A percentile compares a stretch with the other conserved stretches of the same genome.
Evolutionary conservation across 2,329 filamentous ascomycete genomes (phyloP).

Genomic region (Cryphonectria carpinicola): DNA sequence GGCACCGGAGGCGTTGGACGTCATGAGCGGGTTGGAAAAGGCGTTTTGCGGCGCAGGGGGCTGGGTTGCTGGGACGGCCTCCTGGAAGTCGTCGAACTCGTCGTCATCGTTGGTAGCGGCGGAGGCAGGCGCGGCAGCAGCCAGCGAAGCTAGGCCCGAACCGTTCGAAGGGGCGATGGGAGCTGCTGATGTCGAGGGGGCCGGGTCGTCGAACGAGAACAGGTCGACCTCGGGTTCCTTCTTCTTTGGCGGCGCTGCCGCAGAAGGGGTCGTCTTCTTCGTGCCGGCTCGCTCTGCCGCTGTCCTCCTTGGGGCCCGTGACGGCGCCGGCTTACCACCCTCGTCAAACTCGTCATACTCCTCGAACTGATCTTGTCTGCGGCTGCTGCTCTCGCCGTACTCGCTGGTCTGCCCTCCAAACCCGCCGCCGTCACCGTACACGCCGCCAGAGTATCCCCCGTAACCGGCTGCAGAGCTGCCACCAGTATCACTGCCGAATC

Average conservation of each 20-base stretch:
- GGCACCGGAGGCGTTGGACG: constrained; percentile 58
- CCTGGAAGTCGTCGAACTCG: constrained; percentile 98
- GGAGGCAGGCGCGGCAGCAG: constrained; percentile 35
- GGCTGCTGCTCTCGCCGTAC: constrained; percentile 66
- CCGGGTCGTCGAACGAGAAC: constrained; percentile 86
- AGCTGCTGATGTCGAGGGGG: constrained; percentile 51
- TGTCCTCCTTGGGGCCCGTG: constrained; percentile 44
- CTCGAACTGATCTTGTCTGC: constrained; percentile 76
- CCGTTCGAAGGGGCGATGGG: constrained; percentile 51
- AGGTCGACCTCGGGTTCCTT: constrained; percentile 91
- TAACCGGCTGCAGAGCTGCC: constrained; percentile 67
- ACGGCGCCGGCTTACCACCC: constrained; percentile 53
- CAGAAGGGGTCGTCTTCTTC: constrained; percentile 58
- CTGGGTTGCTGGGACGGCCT: constrained; percentile 66
- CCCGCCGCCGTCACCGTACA: constrained; percentile 95
- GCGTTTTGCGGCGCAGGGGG: constrained; percentile 41
- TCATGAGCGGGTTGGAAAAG: constrained; percentile 50
- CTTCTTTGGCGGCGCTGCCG: constrained; percentile 74
- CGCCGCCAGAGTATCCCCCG: constrained; percentile 68
- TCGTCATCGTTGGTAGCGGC: constrained; percentile 74
- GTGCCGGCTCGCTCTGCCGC: constrained; percentile 46
- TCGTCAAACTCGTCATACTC: constrained; percentile 98
- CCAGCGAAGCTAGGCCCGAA: constrained; percentile 52
- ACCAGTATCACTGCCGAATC: constrained; percentile 87
- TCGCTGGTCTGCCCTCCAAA: constrained; percentile 80